Conservation (phyloP, 495 filamentous ascomycete species). For the Trichocladium uniseriatum region DNA sequence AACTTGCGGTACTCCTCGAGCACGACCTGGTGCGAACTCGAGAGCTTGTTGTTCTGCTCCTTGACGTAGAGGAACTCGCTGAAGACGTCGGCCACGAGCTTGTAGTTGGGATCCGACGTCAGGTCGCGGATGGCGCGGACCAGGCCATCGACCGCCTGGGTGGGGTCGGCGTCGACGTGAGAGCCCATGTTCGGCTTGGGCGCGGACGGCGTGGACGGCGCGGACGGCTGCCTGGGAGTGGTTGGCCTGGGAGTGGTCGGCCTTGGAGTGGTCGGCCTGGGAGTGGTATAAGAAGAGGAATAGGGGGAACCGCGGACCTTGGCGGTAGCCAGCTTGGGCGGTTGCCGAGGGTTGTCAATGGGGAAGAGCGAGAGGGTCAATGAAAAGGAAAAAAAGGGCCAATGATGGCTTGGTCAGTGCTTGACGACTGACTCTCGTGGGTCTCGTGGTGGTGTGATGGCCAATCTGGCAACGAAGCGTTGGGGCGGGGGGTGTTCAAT, state of each 20-base stretch:
- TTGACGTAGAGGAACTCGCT: slow-evolving; percentile 31
- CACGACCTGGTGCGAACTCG: slow-evolving; percentile 25
- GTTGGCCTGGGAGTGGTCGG: too few species aligned
- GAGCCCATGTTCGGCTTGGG: slow-evolving; percentile 16
- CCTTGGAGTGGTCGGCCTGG: not conserved
- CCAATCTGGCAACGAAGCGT: slow-evolving; percentile 9
- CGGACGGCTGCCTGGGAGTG: slow-evolving; percentile 5
- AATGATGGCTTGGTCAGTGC: not conserved
- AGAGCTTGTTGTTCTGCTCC: slow-evolving; percentile 28
- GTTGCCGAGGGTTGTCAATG: not conserved
- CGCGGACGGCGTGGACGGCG: slow-evolving; percentile 2
- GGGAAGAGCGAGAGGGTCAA: not conserved
- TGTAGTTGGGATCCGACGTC: slow-evolving; percentile 31
- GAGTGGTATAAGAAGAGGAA: not conserved
- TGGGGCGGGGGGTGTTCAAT: too few species aligned
- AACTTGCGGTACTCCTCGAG: slow-evolving; percentile 31
- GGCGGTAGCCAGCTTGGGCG: slow-evolving; percentile 19
- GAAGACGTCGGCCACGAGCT: slow-evolving; percentile 32
- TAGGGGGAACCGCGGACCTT: not conserved
- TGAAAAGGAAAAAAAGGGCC: not conserved
- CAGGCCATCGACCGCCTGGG: slow-evolving; percentile 27
- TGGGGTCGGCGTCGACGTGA: slow-evolving; percentile 19
- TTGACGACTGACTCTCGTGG: slow-evolving; percentile 8
- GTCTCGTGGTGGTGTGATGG: slow-evolving; percentile 11
- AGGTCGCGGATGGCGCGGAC: slow-evolving; percentile 31